Base-by-base conservation (phyloP, 495 filamentous ascomycete species). In the Elasticomyces elasticus region DNA sequence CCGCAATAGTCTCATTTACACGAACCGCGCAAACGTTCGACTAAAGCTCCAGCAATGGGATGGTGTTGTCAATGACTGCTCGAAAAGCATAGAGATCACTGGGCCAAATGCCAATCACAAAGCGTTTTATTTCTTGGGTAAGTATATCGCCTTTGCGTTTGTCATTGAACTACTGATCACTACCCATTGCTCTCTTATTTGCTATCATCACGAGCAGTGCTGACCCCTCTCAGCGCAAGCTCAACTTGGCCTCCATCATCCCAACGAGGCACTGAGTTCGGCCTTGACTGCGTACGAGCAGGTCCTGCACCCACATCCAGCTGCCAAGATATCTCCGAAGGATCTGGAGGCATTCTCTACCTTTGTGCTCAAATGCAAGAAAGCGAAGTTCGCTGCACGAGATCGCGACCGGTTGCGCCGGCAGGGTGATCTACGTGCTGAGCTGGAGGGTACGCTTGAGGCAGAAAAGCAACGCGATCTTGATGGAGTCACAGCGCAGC, bases 1-100 rank as follows among this genome's bases (percentile, higher is more conserved):
- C 5, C 69, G 62, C 6, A 86, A 85, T 63, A 74, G 78, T 0
- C 65, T 78, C 3, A 73, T 86, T 44, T 89, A 82, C 74, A 94
- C 91, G 26, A 98, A 98, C 72, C 85, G 92, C 48, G 86, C 91
- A 37, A 83, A 95, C 68, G 81, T 87, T 11, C 83, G 90, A 40
- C 72, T 92, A 40, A 81, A 79, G 62, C 76, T 94, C n/a, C 64
- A 67, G 27, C 73, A 75, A 62, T 89, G 81, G 76, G 75, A 85
- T n/a, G 76, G 67, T n/a, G 88, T 84, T 26, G 83, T 94, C 59
- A 74, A 79, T 33, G 92, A 96, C 69, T 90, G 89, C 60, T 66
- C 83, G 22, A 71, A 75, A 37, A 83, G 85, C 47, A 83, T 98
- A 53, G 72, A 80, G 4, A 74, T 95, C 6, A 69, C 76, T 50